A percentile compares a stretch with the other conserved stretches of the same genome.
These are phyloP conservation scores for Quercus robur DNA, from an alignment of 306 rosid species.

Conservation along the genomic window DNA sequence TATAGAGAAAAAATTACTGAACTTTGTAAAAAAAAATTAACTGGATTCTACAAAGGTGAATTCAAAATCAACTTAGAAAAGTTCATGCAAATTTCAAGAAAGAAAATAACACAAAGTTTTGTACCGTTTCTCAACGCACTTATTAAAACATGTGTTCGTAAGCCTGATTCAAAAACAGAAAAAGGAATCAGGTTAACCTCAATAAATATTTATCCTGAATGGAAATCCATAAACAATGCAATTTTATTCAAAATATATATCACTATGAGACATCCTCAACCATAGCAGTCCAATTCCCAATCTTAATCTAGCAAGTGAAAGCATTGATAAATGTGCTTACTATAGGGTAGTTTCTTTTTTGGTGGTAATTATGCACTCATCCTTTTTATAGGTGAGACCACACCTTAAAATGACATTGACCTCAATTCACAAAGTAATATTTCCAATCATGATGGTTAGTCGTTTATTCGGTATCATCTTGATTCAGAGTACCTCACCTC, in stretches of 20 bases:
- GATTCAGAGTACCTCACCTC: too few species aligned
- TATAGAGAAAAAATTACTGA: not conserved
- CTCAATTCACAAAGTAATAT: too few species aligned
- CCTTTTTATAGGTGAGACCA: too few species aligned
- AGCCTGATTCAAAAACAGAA: slow-evolving; percentile 53
- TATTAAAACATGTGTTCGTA: slow-evolving; percentile 81
- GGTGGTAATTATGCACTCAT: too few species aligned
- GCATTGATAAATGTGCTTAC: not conserved
- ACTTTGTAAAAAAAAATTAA: not conserved
- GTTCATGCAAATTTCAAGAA: not conserved
- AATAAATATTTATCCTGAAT: not conserved
- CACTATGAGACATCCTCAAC: not conserved
- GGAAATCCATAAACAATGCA: not conserved
- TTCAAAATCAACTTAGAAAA: not conserved
- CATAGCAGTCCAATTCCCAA: not conserved
- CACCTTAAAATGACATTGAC: too few species aligned
- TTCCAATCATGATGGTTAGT: too few species aligned
- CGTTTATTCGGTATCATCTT: too few species aligned
- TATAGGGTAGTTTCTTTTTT: not conserved
- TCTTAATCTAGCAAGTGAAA: not conserved
- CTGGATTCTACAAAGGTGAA: not conserved
- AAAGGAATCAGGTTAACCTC: slow-evolving; percentile 12
- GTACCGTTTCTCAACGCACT: slow-evolving; percentile 90
- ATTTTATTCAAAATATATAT: not conserved
- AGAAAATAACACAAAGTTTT: not conserved